These are phyloP conservation scores for Cordyceps militaris DNA, from an alignment of 2,329 filamentous ascomycete species.

Conservation along the genomic window DNA sequence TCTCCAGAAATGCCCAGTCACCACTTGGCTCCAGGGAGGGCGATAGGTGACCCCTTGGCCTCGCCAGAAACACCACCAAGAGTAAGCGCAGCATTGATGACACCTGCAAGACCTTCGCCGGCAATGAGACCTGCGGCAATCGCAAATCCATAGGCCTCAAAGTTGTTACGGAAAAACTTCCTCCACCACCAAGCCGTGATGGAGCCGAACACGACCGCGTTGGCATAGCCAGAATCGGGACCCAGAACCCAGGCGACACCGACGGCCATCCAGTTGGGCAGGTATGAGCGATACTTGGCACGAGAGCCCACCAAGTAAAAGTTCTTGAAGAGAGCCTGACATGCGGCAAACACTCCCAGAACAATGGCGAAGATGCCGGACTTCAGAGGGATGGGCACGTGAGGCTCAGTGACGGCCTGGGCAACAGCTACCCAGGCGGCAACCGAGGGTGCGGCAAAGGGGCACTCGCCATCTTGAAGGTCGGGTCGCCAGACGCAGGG, in stretches of 20 bases:
- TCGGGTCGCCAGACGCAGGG: constrained; percentile 54
- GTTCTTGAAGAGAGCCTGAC: constrained; percentile 47
- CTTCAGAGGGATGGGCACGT: constrained; percentile 47
- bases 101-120: constrained; percentile 56
- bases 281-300: constrained; percentile 48
- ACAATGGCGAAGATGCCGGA: constrained; percentile 51
- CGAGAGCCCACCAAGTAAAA: constrained; percentile 44
- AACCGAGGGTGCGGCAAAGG: constrained; percentile 57
- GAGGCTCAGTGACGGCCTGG: constrained; percentile 49
- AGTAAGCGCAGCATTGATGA: constrained; percentile 46
- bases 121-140: constrained; percentile 56
- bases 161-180: constrained; percentile 41
- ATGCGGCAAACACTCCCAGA: constrained; percentile 42
- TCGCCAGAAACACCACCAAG: constrained; percentile 22
- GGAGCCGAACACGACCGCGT: constrained; percentile 51
- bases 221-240: constrained; percentile 46
- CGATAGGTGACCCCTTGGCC: constrained; percentile 12
- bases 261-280: constrained; percentile 57
- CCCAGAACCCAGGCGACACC: constrained; percentile 54
- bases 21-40: constrained; percentile 14
- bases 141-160: constrained; percentile 51
- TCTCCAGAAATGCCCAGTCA: not conserved
- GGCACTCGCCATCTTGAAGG: constrained; percentile 38
- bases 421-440: constrained; percentile 61
- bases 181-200: constrained; percentile 46